These are phyloP conservation scores for Murraya koenigii DNA, from an alignment of 345 rosid species.

Conservation along the genomic window DNA sequence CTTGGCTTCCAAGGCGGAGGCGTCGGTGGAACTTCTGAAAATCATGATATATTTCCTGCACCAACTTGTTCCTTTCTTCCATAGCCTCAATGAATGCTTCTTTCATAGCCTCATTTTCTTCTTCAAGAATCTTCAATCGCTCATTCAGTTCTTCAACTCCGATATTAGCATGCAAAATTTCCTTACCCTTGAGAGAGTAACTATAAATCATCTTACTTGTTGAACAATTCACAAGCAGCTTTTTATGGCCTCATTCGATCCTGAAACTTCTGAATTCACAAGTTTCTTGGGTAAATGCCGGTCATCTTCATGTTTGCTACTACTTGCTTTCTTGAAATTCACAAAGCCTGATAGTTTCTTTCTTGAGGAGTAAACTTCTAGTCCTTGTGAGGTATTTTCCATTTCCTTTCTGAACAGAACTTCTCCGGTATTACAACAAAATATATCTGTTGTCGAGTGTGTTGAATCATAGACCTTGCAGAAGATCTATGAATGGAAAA, in stretches of 20 bases:
- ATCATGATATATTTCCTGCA: conserved; percentile 28
- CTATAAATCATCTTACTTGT: not conserved
- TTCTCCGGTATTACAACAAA: conserved; percentile 1
- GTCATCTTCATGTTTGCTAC: not conserved
- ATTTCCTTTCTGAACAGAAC: not conserved
- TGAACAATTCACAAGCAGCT: conserved; percentile 4
- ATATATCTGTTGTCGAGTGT: not conserved
- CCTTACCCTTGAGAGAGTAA: conserved; percentile 9
- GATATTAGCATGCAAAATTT: conserved; percentile 3
- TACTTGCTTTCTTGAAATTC: conserved; percentile 5
- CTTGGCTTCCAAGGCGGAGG: conserved; percentile 14
- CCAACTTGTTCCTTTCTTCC: conserved; percentile 31
- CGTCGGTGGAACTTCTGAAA: conserved; percentile 19
- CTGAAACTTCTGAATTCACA: conserved; percentile 1
- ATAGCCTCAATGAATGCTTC: conserved; percentile 27
- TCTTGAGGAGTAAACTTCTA: not conserved
- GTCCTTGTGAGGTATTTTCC: conserved; percentile 12
- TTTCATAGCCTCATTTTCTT: conserved; percentile 35
- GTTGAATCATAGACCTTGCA: not conserved
- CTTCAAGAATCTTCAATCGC: conserved; percentile 42
- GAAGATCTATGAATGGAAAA: not conserved
- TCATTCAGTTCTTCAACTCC: conserved; percentile 23
- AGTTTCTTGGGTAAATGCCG: not conserved
- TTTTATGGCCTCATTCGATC: not conserved
- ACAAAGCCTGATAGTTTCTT: not conserved